A percentile compares a stretch with the other conserved stretches of the same genome.
These are phyloP conservation scores for Gynochthodes officinalis DNA, from an alignment of 257 asterid species.

Conservation along the genomic window DNA sequence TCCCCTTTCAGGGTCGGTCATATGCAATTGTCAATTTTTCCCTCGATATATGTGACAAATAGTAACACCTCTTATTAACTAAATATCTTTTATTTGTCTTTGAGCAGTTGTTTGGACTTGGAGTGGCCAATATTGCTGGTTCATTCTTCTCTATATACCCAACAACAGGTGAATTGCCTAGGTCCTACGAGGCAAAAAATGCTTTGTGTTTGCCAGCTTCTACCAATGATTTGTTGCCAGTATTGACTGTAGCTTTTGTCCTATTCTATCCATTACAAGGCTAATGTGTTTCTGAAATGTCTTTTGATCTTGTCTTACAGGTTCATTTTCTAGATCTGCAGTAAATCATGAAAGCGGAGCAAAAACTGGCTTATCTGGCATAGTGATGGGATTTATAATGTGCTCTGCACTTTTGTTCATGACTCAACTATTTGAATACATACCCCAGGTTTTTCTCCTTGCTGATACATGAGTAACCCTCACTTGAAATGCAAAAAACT, in stretches of 20 bases:
- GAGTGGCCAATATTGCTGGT: constrained; percentile 91
- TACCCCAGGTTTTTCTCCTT: constrained; percentile 75
- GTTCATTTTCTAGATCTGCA: constrained; percentile 98
- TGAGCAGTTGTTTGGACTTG: constrained; percentile 94
- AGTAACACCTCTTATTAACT: background rate
- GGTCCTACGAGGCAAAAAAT: constrained; percentile 17
- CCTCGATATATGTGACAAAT: background rate
- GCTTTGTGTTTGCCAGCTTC: background rate
- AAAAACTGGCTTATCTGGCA: constrained; percentile 92
- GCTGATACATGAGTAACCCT: constrained; percentile 10
- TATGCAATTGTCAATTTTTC: background rate
- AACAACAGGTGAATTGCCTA: constrained; percentile 71
- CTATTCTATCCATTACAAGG: constrained; percentile 16
- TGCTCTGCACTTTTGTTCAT: constrained; percentile 89
- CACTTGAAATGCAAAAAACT: background rate
- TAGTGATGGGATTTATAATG: constrained; percentile 92
- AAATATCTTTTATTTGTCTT: constrained; percentile 23
- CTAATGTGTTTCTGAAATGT: constrained; percentile 28
- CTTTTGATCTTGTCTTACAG: constrained; percentile 38
- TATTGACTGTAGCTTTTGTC: constrained; percentile 10
- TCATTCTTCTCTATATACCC: constrained; percentile 95
- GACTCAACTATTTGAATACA: constrained; percentile 86
- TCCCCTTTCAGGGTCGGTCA: background rate
- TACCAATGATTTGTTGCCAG: constrained; percentile 17
- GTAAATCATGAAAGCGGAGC: constrained; percentile 99